Evolutionary conservation across 805 yeast species (phyloP), one percentile per base, ranked within the genome.

Genomic region (Myxozyma melibiosi): DNA sequence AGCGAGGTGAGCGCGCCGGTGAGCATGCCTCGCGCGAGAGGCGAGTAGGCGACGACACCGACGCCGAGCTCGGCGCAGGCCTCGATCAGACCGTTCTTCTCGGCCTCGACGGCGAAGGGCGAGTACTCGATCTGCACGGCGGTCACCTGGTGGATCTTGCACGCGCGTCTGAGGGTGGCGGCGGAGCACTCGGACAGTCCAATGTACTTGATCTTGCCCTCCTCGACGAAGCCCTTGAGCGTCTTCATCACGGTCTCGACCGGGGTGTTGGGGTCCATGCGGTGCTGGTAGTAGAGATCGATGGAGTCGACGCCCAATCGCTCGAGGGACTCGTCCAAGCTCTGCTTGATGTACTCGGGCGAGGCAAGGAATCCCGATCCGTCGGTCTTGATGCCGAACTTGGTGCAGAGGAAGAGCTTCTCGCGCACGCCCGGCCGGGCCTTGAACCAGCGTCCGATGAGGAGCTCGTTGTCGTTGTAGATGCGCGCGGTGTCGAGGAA

Each of bases 81-180:
- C 3, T 78, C 80, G 60, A 84, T 79, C 22, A 86, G 77, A 1
- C 92, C 96, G 69, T 86, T 83, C 2, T 68, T 55, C 41, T 83
- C 67, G 39, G 85, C 79, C n/a, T 86, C 88, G 44, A 81, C 78
- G 11, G 83, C 71, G 74, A 85, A 81, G 55, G 91, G 68, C 2
- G 96, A 88, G 58, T 85, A 79, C 72, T 90, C 97, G 42, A 86
- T 77, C 74, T 90, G 97, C 42, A 86, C 88, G 63, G 82, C 82
- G 2, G 82, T 77, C 54, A 89, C 77, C 40, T 84, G 86, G 48
- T 72, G 70, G 3, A 81, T 78, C 41, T 75, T 71, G 39, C 75
- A 71, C 3, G 94, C 91, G 60, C 80, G 80, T 24, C 71, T 68
- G 56, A 91, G 79, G 11, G 91, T 81, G 0, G 75, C 76, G 6